phyloP scores from a whole-genome alignment of 139 green algal species.

The Micromonas commoda region DNA sequence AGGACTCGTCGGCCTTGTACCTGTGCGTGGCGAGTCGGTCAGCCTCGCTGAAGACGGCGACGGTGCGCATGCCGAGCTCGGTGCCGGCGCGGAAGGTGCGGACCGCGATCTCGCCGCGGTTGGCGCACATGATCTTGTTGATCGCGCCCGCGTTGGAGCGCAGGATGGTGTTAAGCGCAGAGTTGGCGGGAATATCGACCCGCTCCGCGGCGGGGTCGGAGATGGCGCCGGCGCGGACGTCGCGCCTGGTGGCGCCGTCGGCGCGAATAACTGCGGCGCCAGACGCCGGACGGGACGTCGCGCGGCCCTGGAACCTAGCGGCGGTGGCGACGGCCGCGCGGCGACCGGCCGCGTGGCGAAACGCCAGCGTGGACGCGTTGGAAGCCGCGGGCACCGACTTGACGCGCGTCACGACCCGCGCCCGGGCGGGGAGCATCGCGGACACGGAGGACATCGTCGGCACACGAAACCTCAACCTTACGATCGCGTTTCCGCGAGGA shows the following conservation, averaged over 20 bases:
- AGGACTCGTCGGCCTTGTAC: conserved; percentile 90
- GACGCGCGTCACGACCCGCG: too few species aligned
- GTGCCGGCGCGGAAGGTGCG: conserved; percentile 83
- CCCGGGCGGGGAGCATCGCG: too few species aligned
- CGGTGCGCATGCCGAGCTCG: conserved; percentile 76
- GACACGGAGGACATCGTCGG: too few species aligned
- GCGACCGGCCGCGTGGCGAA: too few species aligned
- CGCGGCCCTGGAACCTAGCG: too few species aligned
- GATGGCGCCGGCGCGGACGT: background rate
- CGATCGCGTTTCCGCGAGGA: too few species aligned
- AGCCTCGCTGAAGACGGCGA: conserved; percentile 80
- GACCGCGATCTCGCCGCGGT: conserved; percentile 95
- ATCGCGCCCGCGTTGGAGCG: conserved; percentile 28
- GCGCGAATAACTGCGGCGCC: too few species aligned
- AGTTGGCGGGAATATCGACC: background rate
- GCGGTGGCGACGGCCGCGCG: too few species aligned
- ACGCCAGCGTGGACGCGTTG: too few species aligned
- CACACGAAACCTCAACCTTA: too few species aligned
- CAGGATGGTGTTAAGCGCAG: background rate
- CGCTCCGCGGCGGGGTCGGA: background rate
- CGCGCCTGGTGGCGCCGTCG: background rate
- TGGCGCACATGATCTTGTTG: conserved; percentile 82
- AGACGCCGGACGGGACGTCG: too few species aligned
- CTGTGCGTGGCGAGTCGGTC: conserved; percentile 82
- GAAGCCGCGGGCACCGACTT: too few species aligned